Conservation (phyloP, 1,139 yeast species). For the Meyerozyma guilliermondii region DNA sequence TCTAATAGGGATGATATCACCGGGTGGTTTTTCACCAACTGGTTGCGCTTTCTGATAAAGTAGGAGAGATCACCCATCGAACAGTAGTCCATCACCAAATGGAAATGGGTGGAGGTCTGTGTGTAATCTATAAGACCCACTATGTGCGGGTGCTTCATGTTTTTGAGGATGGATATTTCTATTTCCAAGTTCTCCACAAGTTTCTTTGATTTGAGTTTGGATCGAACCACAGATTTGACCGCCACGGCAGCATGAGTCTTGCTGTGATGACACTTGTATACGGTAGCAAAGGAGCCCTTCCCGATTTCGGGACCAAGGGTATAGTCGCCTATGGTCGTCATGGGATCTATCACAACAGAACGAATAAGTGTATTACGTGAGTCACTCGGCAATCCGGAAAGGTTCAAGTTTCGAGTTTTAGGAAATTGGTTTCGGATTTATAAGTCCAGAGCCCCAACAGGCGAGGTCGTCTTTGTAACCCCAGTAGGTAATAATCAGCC, state of each 20-base stretch:
- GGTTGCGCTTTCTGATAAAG: conserved; percentile 73
- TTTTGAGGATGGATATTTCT: conserved; percentile 81
- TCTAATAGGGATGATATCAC: conserved; percentile 69
- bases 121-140: conserved; percentile 81
- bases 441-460: neutral
- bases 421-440: too few relatives aligned
- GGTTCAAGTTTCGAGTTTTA: too few relatives aligned
- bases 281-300: conserved; percentile 92
- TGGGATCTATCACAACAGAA: too few relatives aligned
- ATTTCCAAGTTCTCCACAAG: conserved; percentile 85
- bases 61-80: conserved; percentile 90
- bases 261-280: conserved; percentile 50
- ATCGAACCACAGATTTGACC: conserved; percentile 78
- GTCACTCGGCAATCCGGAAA: neutral
- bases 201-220: conserved; percentile 79
- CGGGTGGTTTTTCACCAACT: conserved; percentile 72
- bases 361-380: too few relatives aligned
- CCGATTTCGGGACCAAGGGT: conserved; percentile 76
- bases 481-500: neutral
- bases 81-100: conserved; percentile 95
- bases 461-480: neutral
- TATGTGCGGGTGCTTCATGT: conserved; percentile 87
- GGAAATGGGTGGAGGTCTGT: conserved; percentile 75
- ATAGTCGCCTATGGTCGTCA: conserved; percentile 34
- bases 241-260: conserved; percentile 65